Evolutionary conservation across 2,329 filamentous ascomycete genomes (phyloP).

Genomic region (Fusarium sarcochroum): DNA sequence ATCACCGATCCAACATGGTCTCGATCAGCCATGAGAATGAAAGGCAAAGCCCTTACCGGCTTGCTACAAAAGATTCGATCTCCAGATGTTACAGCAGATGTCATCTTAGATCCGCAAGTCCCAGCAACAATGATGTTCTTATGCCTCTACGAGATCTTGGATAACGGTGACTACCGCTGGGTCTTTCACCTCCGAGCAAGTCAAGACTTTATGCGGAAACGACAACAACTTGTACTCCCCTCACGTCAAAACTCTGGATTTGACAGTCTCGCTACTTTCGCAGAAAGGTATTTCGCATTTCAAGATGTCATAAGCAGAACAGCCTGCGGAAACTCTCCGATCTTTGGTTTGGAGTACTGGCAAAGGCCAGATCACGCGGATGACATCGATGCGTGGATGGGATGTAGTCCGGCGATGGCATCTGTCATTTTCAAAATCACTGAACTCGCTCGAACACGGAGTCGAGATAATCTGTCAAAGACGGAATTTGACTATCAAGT

Average conservation of each 20-base stretch:
- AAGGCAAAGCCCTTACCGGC: slow-evolving; percentile 29
- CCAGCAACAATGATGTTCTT: slow-evolving; percentile 47
- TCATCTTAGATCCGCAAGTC: slow-evolving; percentile 38
- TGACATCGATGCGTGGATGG: slow-evolving; percentile 61
- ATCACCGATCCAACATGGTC: slow-evolving; percentile 36
- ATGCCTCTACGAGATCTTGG: slow-evolving; percentile 44
- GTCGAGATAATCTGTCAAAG: not conserved
- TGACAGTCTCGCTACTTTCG: slow-evolving; percentile 48
- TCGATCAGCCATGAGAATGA: slow-evolving; percentile 35
- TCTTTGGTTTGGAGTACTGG: slow-evolving; percentile 65
- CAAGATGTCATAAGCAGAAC: slow-evolving; percentile 66
- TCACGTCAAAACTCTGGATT: not conserved
- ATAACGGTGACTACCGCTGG: slow-evolving; percentile 54
- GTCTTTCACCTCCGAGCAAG: slow-evolving; percentile 63
- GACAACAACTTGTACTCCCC: slow-evolving; percentile 48
- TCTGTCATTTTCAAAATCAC: slow-evolving; percentile 62
- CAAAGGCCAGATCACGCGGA: slow-evolving; percentile 38
- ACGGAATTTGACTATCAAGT: slow-evolving; percentile 11
- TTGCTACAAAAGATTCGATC: slow-evolving; percentile 27
- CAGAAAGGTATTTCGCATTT: slow-evolving; percentile 65
- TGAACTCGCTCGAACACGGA: slow-evolving; percentile 58
- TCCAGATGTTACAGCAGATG: slow-evolving; percentile 22
- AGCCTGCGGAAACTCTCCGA: slow-evolving; percentile 61
- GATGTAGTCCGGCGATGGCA: slow-evolving; percentile 62
- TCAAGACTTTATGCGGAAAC: slow-evolving; percentile 60